These are phyloP conservation scores for Vitis rotundifolia DNA, from an alignment of 164 flowering plant species.

Conservation along the genomic window DNA sequence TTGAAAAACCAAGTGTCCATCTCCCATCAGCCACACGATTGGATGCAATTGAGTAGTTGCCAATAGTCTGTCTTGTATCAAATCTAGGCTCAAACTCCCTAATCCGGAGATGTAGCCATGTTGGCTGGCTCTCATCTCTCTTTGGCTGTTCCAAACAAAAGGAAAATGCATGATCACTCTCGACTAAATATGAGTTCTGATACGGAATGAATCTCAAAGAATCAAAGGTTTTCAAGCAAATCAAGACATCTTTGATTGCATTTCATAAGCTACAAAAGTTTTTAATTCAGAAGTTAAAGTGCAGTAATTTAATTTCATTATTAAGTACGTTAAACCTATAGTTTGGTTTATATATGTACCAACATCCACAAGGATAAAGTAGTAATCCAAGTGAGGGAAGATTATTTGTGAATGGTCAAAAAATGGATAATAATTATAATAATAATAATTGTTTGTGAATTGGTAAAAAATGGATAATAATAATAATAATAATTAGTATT, in stretches of 20 bases:
- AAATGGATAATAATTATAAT: no score
- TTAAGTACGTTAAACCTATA: no score
- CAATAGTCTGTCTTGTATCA: conserved; percentile 18
- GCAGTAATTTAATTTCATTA: not conserved
- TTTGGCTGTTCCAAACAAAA: conserved; percentile 41
- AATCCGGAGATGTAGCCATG: conserved; percentile 61
- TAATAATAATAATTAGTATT: no score
- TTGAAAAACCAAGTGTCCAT: conserved; percentile 66
- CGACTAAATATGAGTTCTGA: not conserved
- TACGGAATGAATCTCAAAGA: not conserved
- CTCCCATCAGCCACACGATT: conserved; percentile 36
- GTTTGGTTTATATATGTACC: no score
- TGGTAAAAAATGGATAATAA: no score
- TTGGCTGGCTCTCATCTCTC: conserved; percentile 52
- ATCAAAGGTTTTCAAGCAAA: not conserved
- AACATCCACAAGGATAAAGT: no score
- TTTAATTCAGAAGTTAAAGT: no score
- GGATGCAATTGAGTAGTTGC: conserved; percentile 7
- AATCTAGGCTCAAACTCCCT: conserved; percentile 50
- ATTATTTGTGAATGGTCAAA: no score
- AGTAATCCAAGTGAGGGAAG: no score
- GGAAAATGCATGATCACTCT: not conserved
- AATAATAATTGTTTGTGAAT: no score
- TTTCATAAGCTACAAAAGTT: not conserved
- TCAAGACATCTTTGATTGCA: not conserved